A percentile compares a stretch with the other conserved stretches of the same genome.
phyloP scores from a whole-genome alignment of 495 filamentous ascomycete species.

The Talaromyces stipitatus region DNA sequence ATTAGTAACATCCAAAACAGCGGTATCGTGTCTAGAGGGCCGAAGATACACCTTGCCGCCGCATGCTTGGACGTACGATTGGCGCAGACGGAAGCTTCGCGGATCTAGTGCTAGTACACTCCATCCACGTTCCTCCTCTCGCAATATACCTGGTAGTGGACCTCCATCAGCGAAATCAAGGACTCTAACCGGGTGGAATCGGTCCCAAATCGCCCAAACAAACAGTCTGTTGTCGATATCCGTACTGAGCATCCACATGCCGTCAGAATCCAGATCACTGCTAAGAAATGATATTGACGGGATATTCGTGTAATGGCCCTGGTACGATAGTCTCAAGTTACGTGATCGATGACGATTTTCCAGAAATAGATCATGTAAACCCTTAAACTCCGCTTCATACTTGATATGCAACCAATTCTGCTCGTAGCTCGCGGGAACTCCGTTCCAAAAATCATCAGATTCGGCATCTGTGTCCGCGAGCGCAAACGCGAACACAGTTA shows the following conservation, averaged over 20 bases:
- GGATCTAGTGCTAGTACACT: conserved; percentile 44
- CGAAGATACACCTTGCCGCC: conserved; percentile 28
- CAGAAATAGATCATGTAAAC: conserved; percentile 24
- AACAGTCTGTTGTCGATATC: conserved; percentile 62
- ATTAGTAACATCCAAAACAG: conserved; percentile 25
- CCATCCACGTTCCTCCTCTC: conserved; percentile 34
- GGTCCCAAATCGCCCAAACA: conserved; percentile 59
- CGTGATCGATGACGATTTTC: conserved; percentile 21
- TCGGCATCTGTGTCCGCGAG: conserved; percentile 33
- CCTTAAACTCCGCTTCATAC: conserved; percentile 14
- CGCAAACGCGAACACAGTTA: conserved; percentile 70
- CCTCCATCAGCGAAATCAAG: conserved; percentile 21
- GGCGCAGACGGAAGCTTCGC: conserved; percentile 30
- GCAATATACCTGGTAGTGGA: conserved; percentile 10
- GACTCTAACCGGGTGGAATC: conserved; percentile 18
- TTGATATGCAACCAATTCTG: conserved; percentile 31
- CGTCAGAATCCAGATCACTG: conserved; percentile 52
- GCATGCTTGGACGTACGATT: conserved; percentile 30
- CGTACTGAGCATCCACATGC: conserved; percentile 63
- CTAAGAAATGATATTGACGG: conserved; percentile 70
- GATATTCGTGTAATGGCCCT: conserved; percentile 56
- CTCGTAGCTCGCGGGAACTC: conserved; percentile 16
- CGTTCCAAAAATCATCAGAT: conserved; percentile 12
- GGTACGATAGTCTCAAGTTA: conserved; percentile 35
- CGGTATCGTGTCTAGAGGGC: conserved; percentile 9